Evolutionary conservation across 306 rosid species (phyloP), one percentile per base, ranked within the genome.

Genomic region (Malus asiatica): DNA sequence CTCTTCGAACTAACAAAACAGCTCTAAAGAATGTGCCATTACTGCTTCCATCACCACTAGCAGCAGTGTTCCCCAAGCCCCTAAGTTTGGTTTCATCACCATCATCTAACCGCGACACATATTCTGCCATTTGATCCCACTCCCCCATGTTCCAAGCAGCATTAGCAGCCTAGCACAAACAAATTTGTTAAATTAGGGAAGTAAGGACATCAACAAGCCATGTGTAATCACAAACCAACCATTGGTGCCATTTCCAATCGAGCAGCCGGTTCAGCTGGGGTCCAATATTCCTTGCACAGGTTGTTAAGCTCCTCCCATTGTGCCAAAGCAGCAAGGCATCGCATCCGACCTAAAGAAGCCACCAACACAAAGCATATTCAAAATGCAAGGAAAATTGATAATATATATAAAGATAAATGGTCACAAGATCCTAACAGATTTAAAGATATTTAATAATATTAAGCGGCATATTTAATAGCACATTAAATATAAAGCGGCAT

Each of bases 81-180:
- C 97, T 81, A 75, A 88, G 89, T 87, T 89, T 95, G 58, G 99
- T 90, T 89, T 95, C 99, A 67, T 95, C 99, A 30, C 99, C 99
- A 82, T 95, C 99, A 88, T 92, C 99, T 74, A 95, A 84, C 59
- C 97, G 92, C 77, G 91, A 88, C 71, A 95, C 97, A 79, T 92
- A 95, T 71, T 92, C 97, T 30, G 97, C 92, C 99, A 95, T 95
- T 87, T 92, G 99, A 72, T 95, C 97, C 99, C 99, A 95, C 88
- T 95, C 99, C 75, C 99, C 99, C 99, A 95, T 92, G 88, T 95
- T 89, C 99, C 99, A 95, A 80, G 99, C 99, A 82, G 97, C 96
- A 55, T 0, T 70, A 58, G 99, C 97, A 82, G 99, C 99, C 99
- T 95, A 81, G 76, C 42, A 77, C 78, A 79, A 70, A 75, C 76